Conservation (phyloP, 352 stramenopile species). For the Phytophthora pluvialis region DNA sequence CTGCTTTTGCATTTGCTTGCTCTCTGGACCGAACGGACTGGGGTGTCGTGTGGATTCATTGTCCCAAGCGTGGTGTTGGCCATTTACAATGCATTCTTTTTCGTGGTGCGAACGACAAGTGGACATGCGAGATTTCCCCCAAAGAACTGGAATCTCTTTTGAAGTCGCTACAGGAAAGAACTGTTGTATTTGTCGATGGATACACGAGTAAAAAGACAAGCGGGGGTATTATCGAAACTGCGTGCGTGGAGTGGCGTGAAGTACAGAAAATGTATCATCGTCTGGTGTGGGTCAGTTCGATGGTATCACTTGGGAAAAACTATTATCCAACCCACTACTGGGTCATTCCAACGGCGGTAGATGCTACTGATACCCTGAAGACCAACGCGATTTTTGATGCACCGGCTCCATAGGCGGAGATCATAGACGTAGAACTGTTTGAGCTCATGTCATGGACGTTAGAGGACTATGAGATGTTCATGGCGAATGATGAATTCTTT, state of each 20-base stretch:
- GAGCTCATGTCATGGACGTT: conserved; percentile 10
- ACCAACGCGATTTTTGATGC: conserved; percentile 2
- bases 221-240: neutral
- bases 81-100: conserved; percentile 11
- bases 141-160: conserved; percentile 1
- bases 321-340: neutral
- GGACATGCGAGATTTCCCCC: neutral
- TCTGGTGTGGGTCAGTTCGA: conserved; percentile 13
- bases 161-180: neutral
- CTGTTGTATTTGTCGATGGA: conserved; percentile 16
- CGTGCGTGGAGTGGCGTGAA: conserved; percentile 4
- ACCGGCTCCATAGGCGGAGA: neutral
- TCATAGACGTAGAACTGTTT: conserved; percentile 9
- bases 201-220: conserved; percentile 8
- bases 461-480: conserved; percentile 13
- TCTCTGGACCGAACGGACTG: conserved; percentile 11
- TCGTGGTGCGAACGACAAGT: neutral
- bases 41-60: conserved; percentile 22
- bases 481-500: conserved; percentile 14
- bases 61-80: neutral
- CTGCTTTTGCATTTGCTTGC: conserved; percentile 23
- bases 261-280: neutral
- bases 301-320: neutral
- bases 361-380: neutral
- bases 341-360: neutral